Evolutionary conservation across 2,329 filamentous ascomycete genomes (phyloP).

Genomic region (Epichloe baconii): DNA sequence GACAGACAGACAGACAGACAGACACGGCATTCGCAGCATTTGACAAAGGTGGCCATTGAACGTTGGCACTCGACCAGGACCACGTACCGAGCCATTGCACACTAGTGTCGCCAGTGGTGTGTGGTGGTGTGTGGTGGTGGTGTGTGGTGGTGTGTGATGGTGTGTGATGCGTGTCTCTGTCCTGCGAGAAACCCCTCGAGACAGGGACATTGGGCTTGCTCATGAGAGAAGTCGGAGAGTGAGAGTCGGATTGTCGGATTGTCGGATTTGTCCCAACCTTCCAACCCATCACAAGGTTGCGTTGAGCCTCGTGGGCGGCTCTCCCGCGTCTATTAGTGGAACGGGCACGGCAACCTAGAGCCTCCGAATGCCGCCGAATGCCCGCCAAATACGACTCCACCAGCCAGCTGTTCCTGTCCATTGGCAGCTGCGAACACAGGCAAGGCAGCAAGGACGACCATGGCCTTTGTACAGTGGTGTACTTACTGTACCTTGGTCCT

Average conservation of each 20-base stretch:
- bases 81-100: neutral
- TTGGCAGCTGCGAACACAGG: too few species aligned
- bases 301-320: slow-evolving; percentile 6
- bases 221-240: neutral
- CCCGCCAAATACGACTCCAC: neutral
- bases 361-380: neutral
- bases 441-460: too few species aligned
- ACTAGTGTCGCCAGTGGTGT: neutral
- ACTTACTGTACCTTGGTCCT: too few species aligned
- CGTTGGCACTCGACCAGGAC: neutral
- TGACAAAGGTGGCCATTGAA: neutral
- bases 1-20: too few species aligned
- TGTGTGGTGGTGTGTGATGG: neutral
- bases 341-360: neutral
- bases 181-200: neutral
- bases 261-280: too few species aligned
- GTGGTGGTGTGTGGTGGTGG: neutral
- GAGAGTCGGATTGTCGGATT: neutral
- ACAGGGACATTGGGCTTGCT: too few species aligned
- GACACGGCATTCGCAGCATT: too few species aligned
- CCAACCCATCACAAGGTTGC: slow-evolving; percentile 4
- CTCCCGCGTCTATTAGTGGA: slow-evolving; percentile 4
- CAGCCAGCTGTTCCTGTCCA: neutral
- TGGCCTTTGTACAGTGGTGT: too few species aligned
- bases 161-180: neutral